Evolutionary conservation across 2,329 filamentous ascomycete species (phyloP).

Genomic region (Thielaviopsis euricoi): DNA sequence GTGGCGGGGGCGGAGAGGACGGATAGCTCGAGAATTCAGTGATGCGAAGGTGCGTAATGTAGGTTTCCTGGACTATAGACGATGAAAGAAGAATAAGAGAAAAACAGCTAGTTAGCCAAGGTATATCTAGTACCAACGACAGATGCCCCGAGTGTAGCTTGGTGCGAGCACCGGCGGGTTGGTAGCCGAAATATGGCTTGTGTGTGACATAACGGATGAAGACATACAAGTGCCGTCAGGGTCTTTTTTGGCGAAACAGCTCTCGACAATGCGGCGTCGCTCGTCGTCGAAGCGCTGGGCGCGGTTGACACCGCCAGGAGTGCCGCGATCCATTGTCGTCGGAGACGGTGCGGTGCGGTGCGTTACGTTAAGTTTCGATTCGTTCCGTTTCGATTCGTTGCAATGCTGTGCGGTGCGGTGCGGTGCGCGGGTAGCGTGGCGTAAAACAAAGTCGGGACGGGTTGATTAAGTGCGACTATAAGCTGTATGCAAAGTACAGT

Average conservation of each 20-base stretch:
- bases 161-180: background rate
- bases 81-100: too few relatives aligned
- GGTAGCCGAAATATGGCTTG: slow-evolving; percentile 4
- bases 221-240: slow-evolving; percentile 66
- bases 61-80: slow-evolving; percentile 62
- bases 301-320: slow-evolving; percentile 14
- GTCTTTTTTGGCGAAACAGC: slow-evolving; percentile 84
- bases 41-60: slow-evolving; percentile 93
- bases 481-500: background rate
- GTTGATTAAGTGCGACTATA: background rate
- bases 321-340: background rate
- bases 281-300: slow-evolving; percentile 94
- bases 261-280: slow-evolving; percentile 84
- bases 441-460: background rate
- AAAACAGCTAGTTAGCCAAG: background rate
- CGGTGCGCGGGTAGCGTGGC: background rate
- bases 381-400: too few relatives aligned
- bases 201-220: background rate
- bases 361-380: too few relatives aligned
- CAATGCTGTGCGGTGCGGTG: too few relatives aligned
- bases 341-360: background rate
- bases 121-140: background rate
- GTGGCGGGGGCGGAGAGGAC: slow-evolving; percentile 68
- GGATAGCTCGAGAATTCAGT: slow-evolving; percentile 73
- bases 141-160: background rate